phyloP scores from a whole-genome alignment of 2,329 filamentous ascomycete genomes.

The Aspergillus viridinutans region DNA sequence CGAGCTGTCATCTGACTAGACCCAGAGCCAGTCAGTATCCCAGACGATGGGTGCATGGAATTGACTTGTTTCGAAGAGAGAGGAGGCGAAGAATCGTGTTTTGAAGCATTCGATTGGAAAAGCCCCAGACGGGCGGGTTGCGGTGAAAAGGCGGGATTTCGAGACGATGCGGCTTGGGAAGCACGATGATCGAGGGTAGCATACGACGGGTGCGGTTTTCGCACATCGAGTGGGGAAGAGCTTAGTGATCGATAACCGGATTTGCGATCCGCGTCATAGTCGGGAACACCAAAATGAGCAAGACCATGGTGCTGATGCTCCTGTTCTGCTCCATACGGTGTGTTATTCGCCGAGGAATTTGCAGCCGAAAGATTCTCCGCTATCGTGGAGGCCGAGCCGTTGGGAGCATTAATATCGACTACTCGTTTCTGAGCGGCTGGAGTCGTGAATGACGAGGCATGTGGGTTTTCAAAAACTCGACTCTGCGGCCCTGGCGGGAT shows the following conservation, averaged over 20 bases:
- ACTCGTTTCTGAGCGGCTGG: constrained; percentile 43
- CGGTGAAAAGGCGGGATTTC: constrained; percentile 31
- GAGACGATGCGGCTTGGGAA: constrained; percentile 15
- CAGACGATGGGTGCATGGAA: constrained; percentile 28
- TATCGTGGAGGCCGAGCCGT: constrained; percentile 46
- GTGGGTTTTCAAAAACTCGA: constrained; percentile 31
- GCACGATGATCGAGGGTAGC: constrained; percentile 25
- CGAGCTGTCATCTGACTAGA: constrained; percentile 32
- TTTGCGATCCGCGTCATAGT: constrained; percentile 32
- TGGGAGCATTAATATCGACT: constrained; percentile 39
- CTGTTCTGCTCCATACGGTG: constrained; percentile 39
- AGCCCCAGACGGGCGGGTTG: constrained; percentile 32
- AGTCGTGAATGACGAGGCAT: constrained; percentile 36
- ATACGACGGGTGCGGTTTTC: constrained; percentile 31
- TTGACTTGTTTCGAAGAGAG: constrained; percentile 28
- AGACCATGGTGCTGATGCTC: constrained; percentile 21
- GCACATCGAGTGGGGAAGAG: constrained; percentile 37
- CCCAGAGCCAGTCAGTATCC: constrained; percentile 25
- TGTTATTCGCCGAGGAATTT: constrained; percentile 42
- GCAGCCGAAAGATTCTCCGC: constrained; percentile 40
- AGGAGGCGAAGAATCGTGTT: constrained; percentile 29
- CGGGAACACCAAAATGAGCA: constrained; percentile 26
- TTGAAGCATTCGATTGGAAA: constrained; percentile 27
- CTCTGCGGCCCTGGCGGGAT: constrained; percentile 33
- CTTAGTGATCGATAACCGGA: constrained; percentile 35